Percentiles rank a stretch among this genome's conserved stretches.
These are phyloP conservation scores for Pseudopyrenochaeta lycopersici DNA, from an alignment of 2,329 filamentous ascomycete genomes.

Conservation along the genomic window DNA sequence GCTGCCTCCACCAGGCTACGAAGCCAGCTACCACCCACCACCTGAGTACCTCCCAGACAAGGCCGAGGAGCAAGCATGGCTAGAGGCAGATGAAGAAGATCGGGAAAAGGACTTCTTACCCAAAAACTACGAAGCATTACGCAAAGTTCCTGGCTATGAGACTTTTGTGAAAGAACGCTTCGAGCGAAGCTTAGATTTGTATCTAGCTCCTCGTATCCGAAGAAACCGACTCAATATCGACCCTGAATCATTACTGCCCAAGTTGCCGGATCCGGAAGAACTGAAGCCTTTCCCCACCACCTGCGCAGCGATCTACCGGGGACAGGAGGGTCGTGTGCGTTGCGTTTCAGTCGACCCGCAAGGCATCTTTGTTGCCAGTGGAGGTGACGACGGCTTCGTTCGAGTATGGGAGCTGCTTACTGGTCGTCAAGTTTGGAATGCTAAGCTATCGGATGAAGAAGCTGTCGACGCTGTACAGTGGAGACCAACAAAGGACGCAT, in stretches of 20 bases:
- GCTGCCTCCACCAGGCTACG: constrained; percentile 89
- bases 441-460: constrained; percentile 77
- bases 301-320: constrained; percentile 85
- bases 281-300: constrained; percentile 93
- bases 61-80: constrained; percentile 85
- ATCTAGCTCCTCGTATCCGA: constrained; percentile 89
- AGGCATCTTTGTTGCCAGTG: constrained; percentile 86
- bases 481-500: constrained; percentile 82
- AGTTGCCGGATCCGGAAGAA: constrained; percentile 91
- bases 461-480: constrained; percentile 88
- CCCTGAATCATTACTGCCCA: constrained; percentile 88
- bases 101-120: constrained; percentile 89
- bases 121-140: constrained; percentile 80
- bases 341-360: constrained; percentile 85
- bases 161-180: constrained; percentile 94
- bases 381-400: constrained; percentile 92
- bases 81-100: constrained; percentile 87
- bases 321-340: constrained; percentile 88
- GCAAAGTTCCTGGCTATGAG: constrained; percentile 91
- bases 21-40: constrained; percentile 95
- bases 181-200: constrained; percentile 92
- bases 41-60: constrained; percentile 90
- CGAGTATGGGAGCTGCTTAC: constrained; percentile 89
- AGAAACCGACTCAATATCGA: constrained; percentile 97
- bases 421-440: constrained; percentile 87